phyloP scores from a whole-genome alignment of 768 basidiomycete species.

The Melanogaster broomeanus region DNA sequence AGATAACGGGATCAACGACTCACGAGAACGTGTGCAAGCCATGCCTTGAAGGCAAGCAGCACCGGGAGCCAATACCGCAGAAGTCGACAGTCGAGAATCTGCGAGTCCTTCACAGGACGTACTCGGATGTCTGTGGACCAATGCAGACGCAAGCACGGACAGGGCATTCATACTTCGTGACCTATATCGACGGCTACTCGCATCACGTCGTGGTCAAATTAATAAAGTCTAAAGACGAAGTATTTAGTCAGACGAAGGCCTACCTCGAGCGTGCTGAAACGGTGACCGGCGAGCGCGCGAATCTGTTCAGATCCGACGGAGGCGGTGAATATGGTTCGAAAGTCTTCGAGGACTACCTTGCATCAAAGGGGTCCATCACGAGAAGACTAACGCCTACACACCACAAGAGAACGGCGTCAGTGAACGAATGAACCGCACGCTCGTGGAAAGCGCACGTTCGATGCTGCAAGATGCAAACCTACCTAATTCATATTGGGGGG shows the following conservation, averaged over 20 bases:
- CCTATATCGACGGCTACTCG: conserved; percentile 20
- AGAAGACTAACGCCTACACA: conserved; percentile 20
- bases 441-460: conserved; percentile 31
- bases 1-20: not conserved
- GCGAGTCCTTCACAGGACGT: conserved; percentile 1
- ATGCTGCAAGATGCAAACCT: conserved; percentile 26
- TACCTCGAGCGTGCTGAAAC: conserved; percentile 14
- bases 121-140: conserved; percentile 23
- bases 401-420: conserved; percentile 48
- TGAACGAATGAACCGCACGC: conserved; percentile 38
- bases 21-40: conserved; percentile 8
- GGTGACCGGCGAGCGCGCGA: conserved; percentile 12
- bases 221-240: too few species aligned
- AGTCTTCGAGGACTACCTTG: conserved; percentile 6
- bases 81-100: conserved; percentile 1
- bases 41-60: conserved; percentile 27
- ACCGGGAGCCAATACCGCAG: conserved; percentile 9
- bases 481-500: conserved; percentile 3
- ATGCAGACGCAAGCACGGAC: conserved; percentile 5
- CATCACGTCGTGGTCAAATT: conserved; percentile 15
- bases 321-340: conserved; percentile 24
- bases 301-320: conserved; percentile 21
- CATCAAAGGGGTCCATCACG: conserved; percentile 14
- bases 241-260: conserved; percentile 4
- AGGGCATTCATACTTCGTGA: conserved; percentile 16